These are phyloP conservation scores for Cornus florida DNA, from an alignment of 148 eudicot genomes.

Conservation along the genomic window DNA sequence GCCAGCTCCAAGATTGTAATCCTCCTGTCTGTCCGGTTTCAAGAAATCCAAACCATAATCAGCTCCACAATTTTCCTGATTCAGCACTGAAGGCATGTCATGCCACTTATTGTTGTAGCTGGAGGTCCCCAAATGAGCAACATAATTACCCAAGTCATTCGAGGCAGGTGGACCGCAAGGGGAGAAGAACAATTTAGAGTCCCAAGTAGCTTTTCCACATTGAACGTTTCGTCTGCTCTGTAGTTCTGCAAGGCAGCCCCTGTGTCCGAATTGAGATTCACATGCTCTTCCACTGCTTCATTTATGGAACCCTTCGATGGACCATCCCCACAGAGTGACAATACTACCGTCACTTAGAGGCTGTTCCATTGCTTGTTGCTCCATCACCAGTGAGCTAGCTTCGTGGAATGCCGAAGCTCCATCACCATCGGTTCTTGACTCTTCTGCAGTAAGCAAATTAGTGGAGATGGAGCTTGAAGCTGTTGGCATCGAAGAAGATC, in stretches of 20 bases:
- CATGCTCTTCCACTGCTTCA: too few relatives aligned
- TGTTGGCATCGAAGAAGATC: constrained; percentile 12
- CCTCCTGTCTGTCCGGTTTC: constrained; percentile 47
- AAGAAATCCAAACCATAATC: constrained; percentile 43
- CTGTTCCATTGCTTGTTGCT: constrained; percentile 27
- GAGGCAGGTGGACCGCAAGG: neutral
- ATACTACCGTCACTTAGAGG: neutral
- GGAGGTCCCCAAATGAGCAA: constrained; percentile 11
- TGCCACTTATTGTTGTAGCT: neutral
- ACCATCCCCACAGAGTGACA: neutral
- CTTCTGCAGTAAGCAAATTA: constrained; percentile 25
- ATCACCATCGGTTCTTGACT: constrained; percentile 11
- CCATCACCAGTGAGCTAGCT: constrained; percentile 10
- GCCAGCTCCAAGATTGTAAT: constrained; percentile 22
- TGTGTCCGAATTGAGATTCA: neutral
- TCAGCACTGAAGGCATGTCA: constrained; percentile 9
- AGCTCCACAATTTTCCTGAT: constrained; percentile 1
- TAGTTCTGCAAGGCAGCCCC: constrained; percentile 6
- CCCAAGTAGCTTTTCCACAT: constrained; percentile 56
- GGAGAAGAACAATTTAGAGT: constrained; percentile 23
- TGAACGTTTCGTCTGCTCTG: constrained; percentile 51
- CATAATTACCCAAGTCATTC: constrained; percentile 1
- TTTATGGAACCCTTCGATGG: too few relatives aligned
- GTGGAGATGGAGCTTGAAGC: constrained; percentile 28
- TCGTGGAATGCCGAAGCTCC: neutral